A percentile compares a stretch with the other conserved stretches of the same genome.
Conservation (phyloP, 805 yeast species). For the Lipomyces starkeyi region DNA sequence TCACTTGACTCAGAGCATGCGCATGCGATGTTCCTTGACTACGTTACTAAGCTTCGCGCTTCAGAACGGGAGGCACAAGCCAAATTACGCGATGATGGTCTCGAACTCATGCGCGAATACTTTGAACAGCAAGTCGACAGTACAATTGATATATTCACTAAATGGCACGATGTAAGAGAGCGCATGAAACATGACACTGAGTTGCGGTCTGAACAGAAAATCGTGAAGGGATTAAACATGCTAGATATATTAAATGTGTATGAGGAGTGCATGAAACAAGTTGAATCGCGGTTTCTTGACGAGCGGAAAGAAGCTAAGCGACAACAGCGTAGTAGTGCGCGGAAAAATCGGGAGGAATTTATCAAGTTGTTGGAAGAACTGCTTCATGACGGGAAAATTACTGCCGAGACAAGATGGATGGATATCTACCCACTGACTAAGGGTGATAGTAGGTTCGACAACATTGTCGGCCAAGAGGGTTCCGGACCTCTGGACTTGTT, state of each 20-base stretch:
- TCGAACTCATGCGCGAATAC: constrained; percentile 20
- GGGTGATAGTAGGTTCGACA: constrained; percentile 62
- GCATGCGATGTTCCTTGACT: constrained; percentile 19
- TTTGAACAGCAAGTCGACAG: constrained; percentile 10
- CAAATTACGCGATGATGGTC: constrained; percentile 43
- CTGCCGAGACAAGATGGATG: constrained; percentile 63
- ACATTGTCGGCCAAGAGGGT: constrained; percentile 74
- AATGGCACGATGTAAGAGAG: constrained; percentile 30
- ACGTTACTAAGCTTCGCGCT: constrained; percentile 17
- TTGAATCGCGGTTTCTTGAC: constrained; percentile 43
- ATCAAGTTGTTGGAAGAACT: constrained; percentile 53
- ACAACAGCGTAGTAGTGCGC: constrained; percentile 60
- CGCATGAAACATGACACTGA: constrained; percentile 42
- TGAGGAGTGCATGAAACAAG: constrained; percentile 48
- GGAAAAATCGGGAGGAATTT: constrained; percentile 69
- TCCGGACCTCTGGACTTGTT: constrained; percentile 78
- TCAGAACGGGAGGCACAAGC: constrained; percentile 22
- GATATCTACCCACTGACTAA: constrained; percentile 59
- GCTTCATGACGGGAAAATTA: constrained; percentile 46
- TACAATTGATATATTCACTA: constrained; percentile 17
- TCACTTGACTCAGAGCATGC: constrained; percentile 30
- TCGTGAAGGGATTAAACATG: constrained; percentile 50
- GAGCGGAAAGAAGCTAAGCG: constrained; percentile 44
- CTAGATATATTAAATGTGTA: constrained; percentile 66
- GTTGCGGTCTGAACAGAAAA: constrained; percentile 41